phyloP scores from a whole-genome alignment of 148 eudicot genomes.

The Rhododendron vialii region DNA sequence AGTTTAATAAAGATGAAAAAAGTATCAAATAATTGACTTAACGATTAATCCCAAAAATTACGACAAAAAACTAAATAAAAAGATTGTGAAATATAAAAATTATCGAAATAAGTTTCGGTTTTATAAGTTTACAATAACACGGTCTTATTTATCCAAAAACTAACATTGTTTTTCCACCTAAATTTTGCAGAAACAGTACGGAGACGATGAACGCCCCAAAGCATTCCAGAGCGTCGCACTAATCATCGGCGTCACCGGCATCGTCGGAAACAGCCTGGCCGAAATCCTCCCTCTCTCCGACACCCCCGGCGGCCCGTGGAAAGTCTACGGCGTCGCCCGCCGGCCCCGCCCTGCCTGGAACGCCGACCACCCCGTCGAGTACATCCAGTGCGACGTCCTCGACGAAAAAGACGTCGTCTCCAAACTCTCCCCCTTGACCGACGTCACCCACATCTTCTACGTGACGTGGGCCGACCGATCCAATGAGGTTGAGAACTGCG shows the following conservation, averaged over 20 bases:
- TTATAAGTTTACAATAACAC: too few relatives aligned
- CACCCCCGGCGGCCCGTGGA: slow-evolving; percentile 27
- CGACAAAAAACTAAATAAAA: too few relatives aligned
- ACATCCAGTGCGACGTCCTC: slow-evolving; percentile 23
- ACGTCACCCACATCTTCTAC: slow-evolving; percentile 19
- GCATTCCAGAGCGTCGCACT: slow-evolving; percentile 8
- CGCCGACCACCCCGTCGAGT: slow-evolving; percentile 15
- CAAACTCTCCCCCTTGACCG: slow-evolving; percentile 14
- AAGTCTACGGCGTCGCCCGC: slow-evolving; percentile 21
- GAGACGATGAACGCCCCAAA: not conserved
- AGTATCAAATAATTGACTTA: too few relatives aligned
- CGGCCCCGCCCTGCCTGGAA: slow-evolving; percentile 19
- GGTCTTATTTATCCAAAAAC: too few relatives aligned
- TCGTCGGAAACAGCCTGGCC: slow-evolving; percentile 21
- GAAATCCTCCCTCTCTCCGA: slow-evolving; percentile 19
- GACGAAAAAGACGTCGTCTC: not conserved
- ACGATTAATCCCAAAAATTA: too few relatives aligned
- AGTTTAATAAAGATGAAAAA: too few relatives aligned
- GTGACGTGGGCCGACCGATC: slow-evolving; percentile 15
- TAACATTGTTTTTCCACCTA: too few relatives aligned
- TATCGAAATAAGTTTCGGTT: too few relatives aligned
- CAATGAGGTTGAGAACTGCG: slow-evolving; percentile 13
- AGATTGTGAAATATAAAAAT: too few relatives aligned
- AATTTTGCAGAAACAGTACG: slow-evolving; percentile 14
- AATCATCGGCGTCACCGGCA: slow-evolving; percentile 19